These are phyloP conservation scores for Lentinula lateritia DNA, from an alignment of 768 basidiomycete genomes.

Conservation along the genomic window DNA sequence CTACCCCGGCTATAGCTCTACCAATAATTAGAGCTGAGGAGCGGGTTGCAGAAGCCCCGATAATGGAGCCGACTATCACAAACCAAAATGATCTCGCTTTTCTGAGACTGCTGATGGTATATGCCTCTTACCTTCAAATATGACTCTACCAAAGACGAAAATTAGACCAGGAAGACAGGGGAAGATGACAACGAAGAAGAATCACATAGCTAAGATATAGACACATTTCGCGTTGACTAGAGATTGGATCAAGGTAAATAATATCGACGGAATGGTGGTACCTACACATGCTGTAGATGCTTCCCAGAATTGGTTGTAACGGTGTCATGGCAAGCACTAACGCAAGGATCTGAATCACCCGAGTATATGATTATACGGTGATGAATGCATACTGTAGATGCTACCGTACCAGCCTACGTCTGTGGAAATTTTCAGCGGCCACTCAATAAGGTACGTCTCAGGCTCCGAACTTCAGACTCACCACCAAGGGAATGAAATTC, in stretches of 20 bases:
- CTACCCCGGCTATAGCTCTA: constrained; percentile 39
- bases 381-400: not conserved
- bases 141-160: not conserved
- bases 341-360: not conserved
- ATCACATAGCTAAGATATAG: not conserved
- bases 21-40: constrained; percentile 32
- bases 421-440: not conserved
- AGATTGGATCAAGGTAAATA: constrained; percentile 5
- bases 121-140: not conserved
- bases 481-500: constrained; percentile 20
- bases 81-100: constrained; percentile 6
- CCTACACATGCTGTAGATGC: constrained; percentile 12
- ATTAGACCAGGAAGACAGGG: not conserved
- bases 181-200: not conserved
- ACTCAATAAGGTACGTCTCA: no score
- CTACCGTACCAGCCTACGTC: constrained; percentile 21
- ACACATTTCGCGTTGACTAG: not conserved
- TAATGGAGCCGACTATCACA: constrained; percentile 39
- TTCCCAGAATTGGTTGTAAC: constrained; percentile 17
- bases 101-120: constrained; percentile 1
- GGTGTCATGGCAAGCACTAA: constrained; percentile 17
- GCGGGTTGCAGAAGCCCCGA: constrained; percentile 31
- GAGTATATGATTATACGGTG: not conserved
- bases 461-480: not conserved
- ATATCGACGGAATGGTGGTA: constrained; percentile 14